Evolutionary conservation across 495 filamentous ascomycete genomes (phyloP), one percentile per base, ranked within the genome.

Genomic region (Lepraria neglecta): DNA sequence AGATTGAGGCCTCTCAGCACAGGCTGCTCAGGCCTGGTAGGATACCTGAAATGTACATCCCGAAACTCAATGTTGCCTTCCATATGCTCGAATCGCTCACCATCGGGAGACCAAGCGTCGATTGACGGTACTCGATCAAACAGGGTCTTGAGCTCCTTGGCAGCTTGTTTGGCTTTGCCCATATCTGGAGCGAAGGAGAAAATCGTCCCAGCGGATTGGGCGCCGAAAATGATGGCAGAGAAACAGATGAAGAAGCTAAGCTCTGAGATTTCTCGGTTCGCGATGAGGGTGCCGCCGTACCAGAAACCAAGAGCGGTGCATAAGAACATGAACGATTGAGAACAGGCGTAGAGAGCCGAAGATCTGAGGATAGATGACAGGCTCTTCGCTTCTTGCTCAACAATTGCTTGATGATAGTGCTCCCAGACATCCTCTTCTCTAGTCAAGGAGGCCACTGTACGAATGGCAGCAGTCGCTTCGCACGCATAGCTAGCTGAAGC

Each of bases 251-350:
- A 96, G 78, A 95, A 96, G 56, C 87, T 84, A 67, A 89, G 86
- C 69, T 89, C 80, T 59, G 74, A 68, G 65, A 89, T 90, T 71
- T 95, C 87, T 33, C 71, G 64, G 38, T 79, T 78, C n/a, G 80
- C 82, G 46, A 96, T 86, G 44, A 94, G 78, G 3, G 80, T 85
- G 35, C 91, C 91, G 54, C 92, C 92, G 67, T 94, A 96, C 90
- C 90, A 96, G 75, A 96, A 96, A 2, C 87, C 91, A n/a, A 97
- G 83, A 10, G 89, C 92, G 52, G 90, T 82, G 66, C 84, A 89
- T 50, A 91, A 79, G 77, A 95, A 92, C 68, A 86, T 82, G 48
- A 94, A 75, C 4, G 84, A 82, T 71, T 96, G 91, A 54, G 90
- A 88, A 19, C 83, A 74, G 3, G 89, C 90, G 67, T 95, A 97